phyloP scores from a whole-genome alignment of 1,139 yeast genomes.

The Nematodospora anomalae region DNA sequence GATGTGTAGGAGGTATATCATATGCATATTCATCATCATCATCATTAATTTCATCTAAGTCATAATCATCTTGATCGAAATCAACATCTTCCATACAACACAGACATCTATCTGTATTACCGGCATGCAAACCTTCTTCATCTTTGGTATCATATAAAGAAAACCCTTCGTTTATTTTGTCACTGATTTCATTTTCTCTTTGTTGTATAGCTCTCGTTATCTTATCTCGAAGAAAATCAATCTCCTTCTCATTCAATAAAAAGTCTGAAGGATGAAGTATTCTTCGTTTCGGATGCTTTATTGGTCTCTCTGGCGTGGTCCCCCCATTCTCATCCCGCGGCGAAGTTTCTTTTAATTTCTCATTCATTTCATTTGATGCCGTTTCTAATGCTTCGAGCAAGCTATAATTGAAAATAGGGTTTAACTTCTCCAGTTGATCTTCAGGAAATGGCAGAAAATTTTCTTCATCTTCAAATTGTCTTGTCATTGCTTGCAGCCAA shows the following conservation, averaged over 20 bases:
- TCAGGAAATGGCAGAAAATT: constrained; percentile 35
- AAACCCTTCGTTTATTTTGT: constrained; percentile 27
- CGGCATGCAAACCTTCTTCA: constrained; percentile 42
- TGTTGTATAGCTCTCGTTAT: constrained; percentile 27
- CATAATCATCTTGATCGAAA: constrained; percentile 37
- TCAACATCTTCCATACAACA: constrained; percentile 19
- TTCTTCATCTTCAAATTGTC: constrained; percentile 25
- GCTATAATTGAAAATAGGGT: constrained; percentile 32
- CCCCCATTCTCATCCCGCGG: neutral
- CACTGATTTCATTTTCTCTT: constrained; percentile 5
- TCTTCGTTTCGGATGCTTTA: constrained; percentile 4
- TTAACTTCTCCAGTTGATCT: constrained; percentile 15
- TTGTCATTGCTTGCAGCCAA: constrained; percentile 39
- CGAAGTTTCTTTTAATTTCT: constrained; percentile 7
- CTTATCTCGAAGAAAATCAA: constrained; percentile 32
- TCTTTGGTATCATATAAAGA: constrained; percentile 42
- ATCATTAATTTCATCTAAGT: constrained; percentile 35
- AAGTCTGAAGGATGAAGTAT: constrained; percentile 15
- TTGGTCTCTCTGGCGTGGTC: constrained; percentile 4
- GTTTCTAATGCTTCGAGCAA: constrained; percentile 34
- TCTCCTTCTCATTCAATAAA: constrained; percentile 31
- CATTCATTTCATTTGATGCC: constrained; percentile 19
- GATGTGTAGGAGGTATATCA: constrained; percentile 31
- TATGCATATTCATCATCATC: constrained; percentile 18
- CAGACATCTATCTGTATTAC: constrained; percentile 22